Conservation (phyloP, 2,329 filamentous ascomycete genomes). For the Huntiella omanensis region DNA sequence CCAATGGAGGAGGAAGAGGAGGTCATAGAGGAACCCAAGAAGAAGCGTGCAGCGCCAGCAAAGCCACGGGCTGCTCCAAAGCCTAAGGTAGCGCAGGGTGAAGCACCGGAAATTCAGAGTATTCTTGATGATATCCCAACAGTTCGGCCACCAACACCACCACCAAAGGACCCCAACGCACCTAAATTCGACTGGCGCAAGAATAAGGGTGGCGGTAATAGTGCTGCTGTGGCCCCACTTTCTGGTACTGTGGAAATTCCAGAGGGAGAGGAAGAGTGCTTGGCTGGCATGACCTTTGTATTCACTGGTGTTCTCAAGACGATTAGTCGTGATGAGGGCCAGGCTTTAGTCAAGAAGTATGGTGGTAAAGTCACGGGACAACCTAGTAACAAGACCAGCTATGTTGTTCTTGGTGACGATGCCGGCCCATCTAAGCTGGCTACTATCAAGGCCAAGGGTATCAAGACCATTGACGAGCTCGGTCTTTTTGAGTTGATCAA, state of each 20-base stretch:
- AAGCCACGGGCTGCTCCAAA: constrained; percentile 36
- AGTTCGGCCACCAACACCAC: constrained; percentile 67
- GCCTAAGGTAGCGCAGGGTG: constrained; percentile 50
- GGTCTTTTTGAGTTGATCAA: constrained; percentile 77
- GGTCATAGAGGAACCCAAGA: constrained; percentile 37
- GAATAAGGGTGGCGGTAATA: constrained; percentile 36
- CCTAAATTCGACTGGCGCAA: constrained; percentile 69
- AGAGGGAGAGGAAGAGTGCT: constrained; percentile 68
- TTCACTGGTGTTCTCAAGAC: constrained; percentile 78
- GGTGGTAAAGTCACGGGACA: constrained; percentile 75
- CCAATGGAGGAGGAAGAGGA: constrained; percentile 31
- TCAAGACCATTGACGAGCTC: constrained; percentile 89
- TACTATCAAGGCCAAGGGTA: constrained; percentile 59
- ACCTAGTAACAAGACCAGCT: constrained; percentile 86
- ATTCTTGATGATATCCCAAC: constrained; percentile 80
- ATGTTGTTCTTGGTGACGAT: constrained; percentile 76
- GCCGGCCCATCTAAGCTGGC: constrained; percentile 84
- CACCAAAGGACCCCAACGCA: constrained; percentile 42
- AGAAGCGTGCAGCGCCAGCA: constrained; percentile 40
- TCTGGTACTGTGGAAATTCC: constrained; percentile 54
- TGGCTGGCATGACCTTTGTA: constrained; percentile 78
- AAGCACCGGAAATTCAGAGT: constrained; percentile 49
- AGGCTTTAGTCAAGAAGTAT: constrained; percentile 75
- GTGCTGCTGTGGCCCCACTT: constrained; percentile 40
- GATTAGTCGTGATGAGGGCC: constrained; percentile 68